phyloP scores from a whole-genome alignment of 1,139 yeast genomes.

The Magnusiomyces fungicola region DNA sequence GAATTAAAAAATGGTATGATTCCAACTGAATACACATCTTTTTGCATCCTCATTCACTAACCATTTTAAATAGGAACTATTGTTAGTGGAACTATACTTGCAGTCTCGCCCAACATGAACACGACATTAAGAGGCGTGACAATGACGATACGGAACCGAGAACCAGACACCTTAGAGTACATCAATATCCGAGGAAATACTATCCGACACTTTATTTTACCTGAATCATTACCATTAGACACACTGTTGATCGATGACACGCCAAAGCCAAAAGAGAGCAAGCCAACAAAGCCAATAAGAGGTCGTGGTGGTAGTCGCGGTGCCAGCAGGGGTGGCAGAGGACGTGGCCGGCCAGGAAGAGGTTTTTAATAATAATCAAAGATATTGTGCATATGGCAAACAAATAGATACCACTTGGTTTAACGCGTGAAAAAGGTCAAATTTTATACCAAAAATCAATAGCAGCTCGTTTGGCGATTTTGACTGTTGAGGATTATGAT shows the following conservation, averaged over 20 bases:
- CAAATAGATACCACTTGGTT: too few relatives aligned
- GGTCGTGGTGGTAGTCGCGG: conserved; percentile 27
- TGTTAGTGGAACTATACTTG: conserved; percentile 60
- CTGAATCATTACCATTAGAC: conserved; percentile 84
- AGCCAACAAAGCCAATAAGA: conserved; percentile 20
- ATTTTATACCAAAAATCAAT: too few relatives aligned
- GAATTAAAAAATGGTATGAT: conserved; percentile 77
- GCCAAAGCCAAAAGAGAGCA: conserved; percentile 36
- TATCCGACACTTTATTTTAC: conserved; percentile 74
- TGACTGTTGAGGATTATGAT: too few relatives aligned
- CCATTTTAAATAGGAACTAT: conserved; percentile 37
- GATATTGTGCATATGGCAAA: too few relatives aligned
- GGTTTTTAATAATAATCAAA: conserved; percentile 22
- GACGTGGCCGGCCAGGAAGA: conserved; percentile 21
- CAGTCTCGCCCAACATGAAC: conserved; percentile 92
- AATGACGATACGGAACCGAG: conserved; percentile 63
- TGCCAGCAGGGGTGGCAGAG: conserved; percentile 27
- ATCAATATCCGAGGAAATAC: conserved; percentile 88
- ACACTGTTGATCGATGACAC: conserved; percentile 57
- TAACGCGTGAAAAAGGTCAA: too few relatives aligned
- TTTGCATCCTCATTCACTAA: background rate
- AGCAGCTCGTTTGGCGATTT: too few relatives aligned
- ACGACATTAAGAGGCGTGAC: conserved; percentile 76
- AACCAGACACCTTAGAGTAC: conserved; percentile 66
- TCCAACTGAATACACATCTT: conserved; percentile 8